Conservation (phyloP, 2,329 filamentous ascomycete genomes). For the Trichoderma aggressivum region DNA sequence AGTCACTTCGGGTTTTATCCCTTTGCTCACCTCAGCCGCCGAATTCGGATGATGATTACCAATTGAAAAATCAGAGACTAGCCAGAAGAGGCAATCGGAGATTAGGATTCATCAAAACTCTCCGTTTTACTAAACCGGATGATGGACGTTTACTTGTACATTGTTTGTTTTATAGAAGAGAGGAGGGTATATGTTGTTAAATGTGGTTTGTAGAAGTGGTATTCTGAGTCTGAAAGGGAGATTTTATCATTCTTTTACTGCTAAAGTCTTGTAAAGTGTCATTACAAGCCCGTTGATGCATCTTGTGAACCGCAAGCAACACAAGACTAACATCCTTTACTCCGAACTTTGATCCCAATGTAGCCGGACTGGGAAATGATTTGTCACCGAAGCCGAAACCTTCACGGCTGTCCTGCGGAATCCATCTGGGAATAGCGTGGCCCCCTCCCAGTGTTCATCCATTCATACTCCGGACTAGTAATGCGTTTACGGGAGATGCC, state of each 20-base stretch:
- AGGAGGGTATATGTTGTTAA: neutral
- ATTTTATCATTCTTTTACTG: neutral
- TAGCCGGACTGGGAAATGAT: neutral
- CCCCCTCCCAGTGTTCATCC: neutral
- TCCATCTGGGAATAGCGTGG: neutral
- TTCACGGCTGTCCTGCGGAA: neutral
- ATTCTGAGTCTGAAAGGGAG: neutral
- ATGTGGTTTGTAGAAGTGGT: fast-evolving
- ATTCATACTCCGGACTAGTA: too few species aligned
- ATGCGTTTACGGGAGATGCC: neutral
- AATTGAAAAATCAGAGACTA: neutral
- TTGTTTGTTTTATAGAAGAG: neutral
- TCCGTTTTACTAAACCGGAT: neutral
- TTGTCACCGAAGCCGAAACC: neutral
- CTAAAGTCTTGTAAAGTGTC: neutral
- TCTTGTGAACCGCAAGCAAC: neutral
- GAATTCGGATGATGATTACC: conserved; percentile 1
- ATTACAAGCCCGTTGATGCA: neutral
- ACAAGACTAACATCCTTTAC: neutral
- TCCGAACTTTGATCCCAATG: neutral
- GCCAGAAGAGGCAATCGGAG: neutral
- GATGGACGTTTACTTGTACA: neutral
- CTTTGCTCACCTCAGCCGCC: neutral
- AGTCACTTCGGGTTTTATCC: neutral
- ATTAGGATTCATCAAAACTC: neutral